Base-by-base conservation (phyloP, 2,329 filamentous ascomycete species). In the Stagonosporopsis chrysanthemi region DNA sequence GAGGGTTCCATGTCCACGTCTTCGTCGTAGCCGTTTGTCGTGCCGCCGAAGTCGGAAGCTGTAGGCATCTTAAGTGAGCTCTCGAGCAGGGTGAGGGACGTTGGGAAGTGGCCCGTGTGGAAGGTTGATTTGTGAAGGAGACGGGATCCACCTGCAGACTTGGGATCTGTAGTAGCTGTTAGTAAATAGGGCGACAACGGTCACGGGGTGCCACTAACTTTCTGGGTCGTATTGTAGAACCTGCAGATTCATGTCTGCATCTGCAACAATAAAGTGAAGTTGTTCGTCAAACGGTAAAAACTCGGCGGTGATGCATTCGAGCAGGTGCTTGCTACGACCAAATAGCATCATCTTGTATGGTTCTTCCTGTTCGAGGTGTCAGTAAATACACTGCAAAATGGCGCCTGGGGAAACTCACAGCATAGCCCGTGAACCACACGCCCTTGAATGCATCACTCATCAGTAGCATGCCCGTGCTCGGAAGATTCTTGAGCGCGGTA, bases 291-390 rank as follows among this genome's bases (percentile, higher is more conserved):
- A 89, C 0, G 95, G 95, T 7, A 99, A 79, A 69, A 99, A 94
- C 57, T 98, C 94, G 1, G 91, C 91, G 6, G 89, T 85, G 31
- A 96, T 77, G 19, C 96, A 86, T 69, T 95, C 90, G 67, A 97
- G 81, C 40, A 86, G 86, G 19, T 90, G 89, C 36, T 88, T 84
- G 67, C 90, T 91, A 78, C 97, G 97, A 39, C 93, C 92, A 64
- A 98, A 92, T 3, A 97, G 84, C 61, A 92, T 90, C 87, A 99
- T 92, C 65, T 90, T 93, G 75, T 98, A 99, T 0, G 95, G 95
- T 71, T 98, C 95, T 78, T 99, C 94, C 78, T 85, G 51, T 62
- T 43, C 1, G 4, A 4, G 0, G 15, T 33, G 51, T 74, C 48
- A 74, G 67, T 11, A 46, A n/a, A 19, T 9, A 22, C 8, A 15